Conservation (phyloP, 192 early-diverging fungal species). For the Backusella sp. region DNA sequence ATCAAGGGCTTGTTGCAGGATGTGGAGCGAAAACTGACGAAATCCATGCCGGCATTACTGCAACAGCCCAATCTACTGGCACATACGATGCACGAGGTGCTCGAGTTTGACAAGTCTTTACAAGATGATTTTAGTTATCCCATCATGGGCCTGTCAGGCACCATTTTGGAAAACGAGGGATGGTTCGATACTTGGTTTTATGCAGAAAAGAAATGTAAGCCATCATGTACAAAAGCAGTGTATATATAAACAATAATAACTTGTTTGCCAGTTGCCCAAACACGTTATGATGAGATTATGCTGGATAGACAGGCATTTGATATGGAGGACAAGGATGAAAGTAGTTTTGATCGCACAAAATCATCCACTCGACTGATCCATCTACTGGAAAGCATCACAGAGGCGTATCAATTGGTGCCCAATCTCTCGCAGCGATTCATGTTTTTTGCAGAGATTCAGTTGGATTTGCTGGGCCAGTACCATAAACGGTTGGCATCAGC, state of each 20-base stretch:
- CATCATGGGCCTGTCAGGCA: not conserved
- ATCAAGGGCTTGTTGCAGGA: slow-evolving; percentile 54
- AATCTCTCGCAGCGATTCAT: slow-evolving; percentile 54
- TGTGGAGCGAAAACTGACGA: slow-evolving; percentile 57
- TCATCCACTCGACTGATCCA: slow-evolving; percentile 59
- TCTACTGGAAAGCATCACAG: slow-evolving; percentile 60
- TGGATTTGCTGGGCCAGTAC: slow-evolving; percentile 58
- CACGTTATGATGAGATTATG: slow-evolving; percentile 63
- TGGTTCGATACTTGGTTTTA: slow-evolving; percentile 71
- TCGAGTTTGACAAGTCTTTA: slow-evolving; percentile 67
- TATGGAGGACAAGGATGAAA: slow-evolving; percentile 41
- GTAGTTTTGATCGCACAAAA: slow-evolving; percentile 51
- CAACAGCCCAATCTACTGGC: slow-evolving; percentile 58
- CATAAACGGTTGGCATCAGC: slow-evolving; percentile 49
- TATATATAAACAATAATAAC: not conserved
- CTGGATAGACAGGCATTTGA: slow-evolving; percentile 60
- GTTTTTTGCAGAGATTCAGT: slow-evolving; percentile 61
- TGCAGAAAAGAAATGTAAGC: slow-evolving; percentile 61
- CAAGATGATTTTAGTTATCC: slow-evolving; percentile 62
- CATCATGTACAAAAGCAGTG: not conserved
- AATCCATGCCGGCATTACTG: slow-evolving; percentile 50
- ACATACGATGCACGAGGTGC: slow-evolving; percentile 63
- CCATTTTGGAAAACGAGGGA: slow-evolving; percentile 52
- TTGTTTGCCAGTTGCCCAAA: slow-evolving; percentile 43
- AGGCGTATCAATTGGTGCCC: slow-evolving; percentile 59